Evolutionary conservation across 768 basidiomycete species (phyloP), one percentile per base, ranked within the genome.

Genomic region (Lentinula boryana): DNA sequence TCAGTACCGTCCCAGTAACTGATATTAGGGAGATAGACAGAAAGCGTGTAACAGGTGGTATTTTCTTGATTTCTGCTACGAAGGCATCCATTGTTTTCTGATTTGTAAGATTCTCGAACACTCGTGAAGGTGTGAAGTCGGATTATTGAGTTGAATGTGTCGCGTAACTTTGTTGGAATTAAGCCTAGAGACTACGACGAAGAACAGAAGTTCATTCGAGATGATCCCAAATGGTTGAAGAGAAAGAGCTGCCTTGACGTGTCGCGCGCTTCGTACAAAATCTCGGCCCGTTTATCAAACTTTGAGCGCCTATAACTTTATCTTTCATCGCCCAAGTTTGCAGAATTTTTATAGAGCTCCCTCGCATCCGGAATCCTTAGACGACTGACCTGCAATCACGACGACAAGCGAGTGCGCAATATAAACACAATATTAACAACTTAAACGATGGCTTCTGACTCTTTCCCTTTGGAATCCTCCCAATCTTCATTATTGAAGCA

Each of bases 21-120:
- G 73, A 83, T 2, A 90, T 67, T 1, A 84, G 82, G 1, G 89
- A 87, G 21, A 73, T 75, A 60, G 83, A 78, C 5, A 91, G 70
- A 59, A 86, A 84, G 35, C 93, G 84, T 5, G 93, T 93, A 40
- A 95, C 87, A 36, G 88, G 88, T 0, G 93, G 92, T 1, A 94
- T 90, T 75, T 91, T 93, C 66, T 78, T 83, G 56, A 93, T 71
- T 75, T 93, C 88, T 21, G 81, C 76, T 2, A 80, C 23, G 40
- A 85, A 67, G 16, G 76, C 73, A 55, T 80, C 73, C 83, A 84
- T 84, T 32, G 12, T n/a, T 43, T 43, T 18, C 12, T 21, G 16
- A 9, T 33, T 33, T 51, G 16, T 16, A 16, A 43, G 41, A 43
- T 43, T 4, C 5, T 16, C 15, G 15, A 44, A n/a, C 18, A 18